These are phyloP conservation scores for Phycomyces blakesleeanus DNA, from an alignment of 192 early-diverging fungal species.

Conservation along the genomic window DNA sequence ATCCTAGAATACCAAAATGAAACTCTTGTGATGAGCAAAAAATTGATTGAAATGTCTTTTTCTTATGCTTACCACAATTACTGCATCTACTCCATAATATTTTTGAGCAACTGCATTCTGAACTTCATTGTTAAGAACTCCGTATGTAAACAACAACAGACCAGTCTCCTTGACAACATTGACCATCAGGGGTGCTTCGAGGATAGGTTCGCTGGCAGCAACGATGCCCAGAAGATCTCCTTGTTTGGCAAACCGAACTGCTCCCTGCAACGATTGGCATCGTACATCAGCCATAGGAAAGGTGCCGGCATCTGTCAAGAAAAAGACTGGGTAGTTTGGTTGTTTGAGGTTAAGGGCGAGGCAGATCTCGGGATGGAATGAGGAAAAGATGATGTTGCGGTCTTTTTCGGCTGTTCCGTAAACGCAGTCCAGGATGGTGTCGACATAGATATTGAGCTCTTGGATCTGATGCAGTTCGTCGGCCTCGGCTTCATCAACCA, in stretches of 20 bases:
- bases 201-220: conserved; percentile 63
- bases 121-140: conserved; percentile 73
- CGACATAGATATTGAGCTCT: conserved; percentile 85
- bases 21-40: not conserved
- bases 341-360: conserved; percentile 84
- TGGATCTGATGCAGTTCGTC: conserved; percentile 62
- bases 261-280: conserved; percentile 75
- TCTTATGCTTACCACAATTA: conserved; percentile 64
- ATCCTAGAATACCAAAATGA: no score
- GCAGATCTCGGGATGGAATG: conserved; percentile 89
- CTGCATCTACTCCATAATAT: conserved; percentile 79
- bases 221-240: conserved; percentile 80
- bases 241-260: conserved; percentile 73
- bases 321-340: conserved; percentile 84
- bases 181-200: conserved; percentile 70
- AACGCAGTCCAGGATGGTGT: conserved; percentile 77
- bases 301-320: conserved; percentile 83
- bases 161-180: conserved; percentile 68
- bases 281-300: conserved; percentile 70
- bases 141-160: conserved; percentile 78
- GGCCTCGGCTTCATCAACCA: conserved; percentile 83
- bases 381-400: conserved; percentile 86
- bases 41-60: not conserved
- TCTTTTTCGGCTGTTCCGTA: conserved; percentile 52
- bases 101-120: conserved; percentile 68